Base-by-base conservation (phyloP, 2,329 filamentous ascomycete genomes). In the Plenodomus tracheiphilus region DNA sequence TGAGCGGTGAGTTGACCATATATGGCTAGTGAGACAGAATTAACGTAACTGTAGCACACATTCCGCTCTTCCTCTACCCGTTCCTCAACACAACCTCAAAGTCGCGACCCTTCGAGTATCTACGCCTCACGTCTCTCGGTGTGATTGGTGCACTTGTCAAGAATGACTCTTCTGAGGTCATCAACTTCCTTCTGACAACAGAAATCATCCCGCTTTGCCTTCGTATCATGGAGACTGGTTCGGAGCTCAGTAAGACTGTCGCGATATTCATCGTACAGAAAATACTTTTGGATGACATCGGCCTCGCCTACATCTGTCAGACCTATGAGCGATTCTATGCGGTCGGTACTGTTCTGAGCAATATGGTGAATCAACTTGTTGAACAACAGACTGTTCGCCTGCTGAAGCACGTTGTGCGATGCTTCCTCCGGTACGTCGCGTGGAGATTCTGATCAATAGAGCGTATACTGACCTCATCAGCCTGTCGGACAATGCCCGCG, bases 201-300 rank as follows among this genome's bases (percentile, higher is more conserved):
- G 94, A 99, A 76, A 99, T 99, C 61, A 99, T 99, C 49, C 94
- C 94, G 9, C 84, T 99, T 11, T 99, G 94, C 73, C 85, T 99
- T 38, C 87, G 94, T 53, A 99, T 99, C 68, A 99, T 99, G 94
- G 94, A 99, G 78, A 99, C 94, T 0, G 94, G 94, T 41, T 97
- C 92, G 0, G 94, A 99, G 75, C 82, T 99, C 52, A 97, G 91
- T 80, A 99, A 99, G 80, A 99, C 94, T 0, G 94, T 99, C 13
- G 94, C 94, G 49, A 99, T 99, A 65, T 99, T 99, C 78, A 99
- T 99, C 65, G 94, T 99, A 16, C 94, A 99, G 75, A 99, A 99
- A 81, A 99, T 99, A 20, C 78, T 99, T 43, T 83, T 99, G 2
- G 94, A 99, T 69, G 94, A 99, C 66, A 93, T 96, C 65, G 94